Conservation (phyloP, 2,329 filamentous ascomycete species). For the Lasiodiplodia gonubiensis region DNA sequence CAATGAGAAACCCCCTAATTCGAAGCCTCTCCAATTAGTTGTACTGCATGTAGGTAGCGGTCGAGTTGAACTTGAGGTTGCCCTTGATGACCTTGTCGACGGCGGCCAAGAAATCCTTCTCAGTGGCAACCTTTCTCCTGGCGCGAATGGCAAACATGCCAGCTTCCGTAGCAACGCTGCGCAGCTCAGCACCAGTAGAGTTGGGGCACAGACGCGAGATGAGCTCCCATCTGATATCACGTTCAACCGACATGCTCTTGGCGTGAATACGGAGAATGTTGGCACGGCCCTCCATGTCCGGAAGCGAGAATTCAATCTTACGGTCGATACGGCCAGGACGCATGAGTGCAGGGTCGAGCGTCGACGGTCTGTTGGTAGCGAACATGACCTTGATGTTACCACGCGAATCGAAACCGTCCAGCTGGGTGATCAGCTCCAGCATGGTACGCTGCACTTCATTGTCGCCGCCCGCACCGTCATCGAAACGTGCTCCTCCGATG, state of each 20-base stretch:
- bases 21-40: slow-evolving; percentile 66
- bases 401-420: slow-evolving; percentile 93
- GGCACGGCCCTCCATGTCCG: slow-evolving; percentile 94
- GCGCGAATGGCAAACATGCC: slow-evolving; percentile 98
- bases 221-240: slow-evolving; percentile 98
- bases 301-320: slow-evolving; percentile 98
- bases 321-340: slow-evolving; percentile 95
- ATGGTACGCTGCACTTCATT: slow-evolving; percentile 98
- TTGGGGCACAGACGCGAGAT: slow-evolving; percentile 97
- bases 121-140: slow-evolving; percentile 93
- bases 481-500: slow-evolving; percentile 92
- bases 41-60: slow-evolving; percentile 98
- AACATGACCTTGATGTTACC: slow-evolving; percentile 99
- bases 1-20: neutral
- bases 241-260: slow-evolving; percentile 99
- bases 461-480: slow-evolving; percentile 94
- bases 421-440: slow-evolving; percentile 95
- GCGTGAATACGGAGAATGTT: slow-evolving; percentile 98
- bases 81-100: slow-evolving; percentile 99
- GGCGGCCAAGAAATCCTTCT: slow-evolving; percentile 97
- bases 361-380: slow-evolving; percentile 94
- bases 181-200: slow-evolving; percentile 91
- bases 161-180: slow-evolving; percentile 96
- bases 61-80: slow-evolving; percentile 99
- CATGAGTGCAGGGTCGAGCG: slow-evolving; percentile 95